Conservation (phyloP, 2,329 filamentous ascomycete genomes). For the Colletotrichum cereale region DNA sequence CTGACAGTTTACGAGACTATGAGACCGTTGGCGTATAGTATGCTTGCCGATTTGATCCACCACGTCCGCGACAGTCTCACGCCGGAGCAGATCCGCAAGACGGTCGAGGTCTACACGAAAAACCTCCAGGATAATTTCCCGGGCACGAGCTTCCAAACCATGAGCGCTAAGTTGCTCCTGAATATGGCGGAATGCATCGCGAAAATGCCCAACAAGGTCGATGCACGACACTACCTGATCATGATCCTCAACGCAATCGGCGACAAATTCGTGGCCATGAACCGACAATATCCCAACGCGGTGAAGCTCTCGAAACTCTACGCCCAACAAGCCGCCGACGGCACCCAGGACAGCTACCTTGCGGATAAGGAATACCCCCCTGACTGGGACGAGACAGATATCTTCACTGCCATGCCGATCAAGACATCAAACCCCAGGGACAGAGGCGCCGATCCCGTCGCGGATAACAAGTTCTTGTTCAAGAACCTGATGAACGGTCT, state of each 20-base stretch:
- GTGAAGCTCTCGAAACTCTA: constrained; percentile 90
- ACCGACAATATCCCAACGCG: constrained; percentile 93
- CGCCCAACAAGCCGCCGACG: constrained; percentile 74
- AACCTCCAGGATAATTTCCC: constrained; percentile 97
- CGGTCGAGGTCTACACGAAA: constrained; percentile 96
- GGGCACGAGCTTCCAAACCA: constrained; percentile 98
- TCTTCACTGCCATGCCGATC: constrained; percentile 96
- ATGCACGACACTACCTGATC: constrained; percentile 94
- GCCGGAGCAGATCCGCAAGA: constrained; percentile 92
- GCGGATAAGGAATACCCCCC: constrained; percentile 84
- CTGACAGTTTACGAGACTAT: constrained; percentile 97
- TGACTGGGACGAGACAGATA: constrained; percentile 98
- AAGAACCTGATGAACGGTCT: constrained; percentile 95
- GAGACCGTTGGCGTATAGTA: constrained; percentile 95
- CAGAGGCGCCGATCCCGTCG: constrained; percentile 87
- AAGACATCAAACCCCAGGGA: constrained; percentile 94
- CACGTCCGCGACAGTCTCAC: constrained; percentile 92
- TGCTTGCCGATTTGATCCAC: constrained; percentile 98
- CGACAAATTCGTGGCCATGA: constrained; percentile 99
- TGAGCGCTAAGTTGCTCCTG: constrained; percentile 96
- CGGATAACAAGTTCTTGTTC: constrained; percentile 98
- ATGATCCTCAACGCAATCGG: constrained; percentile 98
- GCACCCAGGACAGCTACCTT: constrained; percentile 80
- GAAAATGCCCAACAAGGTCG: constrained; percentile 90
- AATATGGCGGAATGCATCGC: constrained; percentile 99